A percentile compares a stretch with the other conserved stretches of the same genome.
These are phyloP conservation scores for Thalassiosira mediterranea DNA, from an alignment of 352 stramenopile genomes.

Conservation along the genomic window DNA sequence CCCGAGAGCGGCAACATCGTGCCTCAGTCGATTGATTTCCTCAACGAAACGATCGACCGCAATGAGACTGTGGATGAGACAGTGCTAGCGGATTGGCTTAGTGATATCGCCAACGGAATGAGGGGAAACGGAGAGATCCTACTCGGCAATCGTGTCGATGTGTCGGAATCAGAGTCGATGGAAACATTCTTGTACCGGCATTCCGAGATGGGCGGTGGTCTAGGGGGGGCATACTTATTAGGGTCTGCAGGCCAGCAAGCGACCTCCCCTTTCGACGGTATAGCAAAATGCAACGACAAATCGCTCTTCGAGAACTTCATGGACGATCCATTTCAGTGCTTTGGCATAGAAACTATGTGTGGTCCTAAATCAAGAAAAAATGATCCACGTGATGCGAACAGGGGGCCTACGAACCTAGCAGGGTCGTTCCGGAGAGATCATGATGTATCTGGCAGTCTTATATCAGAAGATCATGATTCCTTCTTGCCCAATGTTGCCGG, in stretches of 20 bases:
- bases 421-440: too few species aligned
- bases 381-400: neutral
- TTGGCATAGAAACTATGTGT: slow-evolving; percentile 12
- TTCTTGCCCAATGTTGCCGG: slow-evolving; percentile 40
- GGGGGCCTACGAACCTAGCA: slow-evolving; percentile 23
- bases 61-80: slow-evolving; percentile 61
- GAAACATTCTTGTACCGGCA: slow-evolving; percentile 79
- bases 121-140: slow-evolving; percentile 71
- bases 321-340: slow-evolving; percentile 42
- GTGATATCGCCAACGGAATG: slow-evolving; percentile 75
- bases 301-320: slow-evolving; percentile 28
- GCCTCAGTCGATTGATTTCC: slow-evolving; percentile 35
- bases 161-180: slow-evolving; percentile 69
- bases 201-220: slow-evolving; percentile 32
- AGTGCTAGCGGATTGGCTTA: slow-evolving; percentile 70
- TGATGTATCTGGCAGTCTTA: neutral
- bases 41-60: slow-evolving; percentile 45
- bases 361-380: too few species aligned
- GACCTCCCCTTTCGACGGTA: too few species aligned
- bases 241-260: too few species aligned
- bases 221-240: slow-evolving; percentile 26
- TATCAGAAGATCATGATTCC: slow-evolving; percentile 34
- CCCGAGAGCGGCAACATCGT: slow-evolving; percentile 12
- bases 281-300: too few species aligned
- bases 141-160: slow-evolving; percentile 41